Base-by-base conservation (phyloP, 2,329 filamentous ascomycete species). In the Penicillium expansum region DNA sequence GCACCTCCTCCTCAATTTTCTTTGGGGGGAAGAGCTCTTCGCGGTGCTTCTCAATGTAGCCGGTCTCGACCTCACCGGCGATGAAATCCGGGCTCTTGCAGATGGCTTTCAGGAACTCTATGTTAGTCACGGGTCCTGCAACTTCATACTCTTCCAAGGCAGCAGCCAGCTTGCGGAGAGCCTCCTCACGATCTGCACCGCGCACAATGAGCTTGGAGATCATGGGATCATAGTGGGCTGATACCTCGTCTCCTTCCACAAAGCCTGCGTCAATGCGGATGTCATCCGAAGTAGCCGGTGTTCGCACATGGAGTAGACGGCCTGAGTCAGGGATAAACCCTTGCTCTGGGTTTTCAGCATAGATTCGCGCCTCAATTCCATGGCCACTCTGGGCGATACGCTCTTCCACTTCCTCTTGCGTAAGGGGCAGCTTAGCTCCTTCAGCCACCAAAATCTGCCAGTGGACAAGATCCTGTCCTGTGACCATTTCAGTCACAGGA, bases 191-290 rank as follows among this genome's bases (percentile, higher is more conserved):
- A 55, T 88, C 88, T 16, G 85, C 83, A 0, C 90, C 94, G 56
- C 90, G 85, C 6, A 97, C 91, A 66, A 99, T 99, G 51, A 99
- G 83, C 77, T 99, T 99, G 43, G 94, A 91, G 64, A 99, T 96
- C 94, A 99, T 99, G 29, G 94, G 94, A 67, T 99, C 94, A 74
- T 99, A 99, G 53, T 94, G 90, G 57, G 93, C 91, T 0, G 92
- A 95, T 3, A 99, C 90, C 61, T 91, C 91, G 71, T 96, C 93
- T 27, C 94, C 94, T 64, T 92, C 83, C 29, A 92, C 85, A 72
- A 97, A 97, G 1, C 94, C 94, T 44, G 92, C 92, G 69, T 99
- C 94, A 62, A 99, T 92, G 39, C 94, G 87, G 32, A 97, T 84
- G 61, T 92, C 89, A 0, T 88, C 82, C 37, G 85, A 83, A 6